These are phyloP conservation scores for Rhodotorula toruloides DNA, from an alignment of 768 basidiomycete genomes.

Conservation along the genomic window DNA sequence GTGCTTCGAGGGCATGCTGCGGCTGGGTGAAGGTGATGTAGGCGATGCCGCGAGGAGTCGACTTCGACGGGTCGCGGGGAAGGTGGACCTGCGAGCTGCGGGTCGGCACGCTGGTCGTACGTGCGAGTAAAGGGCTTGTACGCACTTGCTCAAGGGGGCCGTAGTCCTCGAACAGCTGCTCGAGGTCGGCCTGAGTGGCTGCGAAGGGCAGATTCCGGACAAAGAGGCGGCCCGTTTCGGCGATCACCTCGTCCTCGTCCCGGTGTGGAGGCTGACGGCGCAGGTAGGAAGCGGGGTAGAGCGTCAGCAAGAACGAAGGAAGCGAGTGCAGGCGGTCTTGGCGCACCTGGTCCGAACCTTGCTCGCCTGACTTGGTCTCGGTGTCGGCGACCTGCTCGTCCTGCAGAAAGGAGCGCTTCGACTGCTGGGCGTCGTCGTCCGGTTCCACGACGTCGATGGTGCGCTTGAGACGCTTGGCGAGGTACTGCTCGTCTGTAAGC, in stretches of 20 bases:
- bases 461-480: constrained; percentile 43
- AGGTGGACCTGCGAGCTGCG: constrained; percentile 54
- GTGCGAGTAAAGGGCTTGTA: constrained; percentile 42
- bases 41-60: constrained; percentile 59
- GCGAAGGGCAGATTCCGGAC: constrained; percentile 91
- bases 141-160: constrained; percentile 71
- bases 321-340: background rate
- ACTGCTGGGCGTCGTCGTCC: constrained; percentile 7
- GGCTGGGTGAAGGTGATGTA: constrained; percentile 57
- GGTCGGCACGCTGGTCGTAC: background rate
- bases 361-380: no score
- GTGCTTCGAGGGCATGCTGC: constrained; percentile 61
- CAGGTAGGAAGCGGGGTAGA: background rate
- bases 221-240: constrained; percentile 61
- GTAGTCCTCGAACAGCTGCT: constrained; percentile 60
- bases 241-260: constrained; percentile 41
- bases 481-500: constrained; percentile 48
- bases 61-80: constrained; percentile 53
- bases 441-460: constrained; percentile 30
- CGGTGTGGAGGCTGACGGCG: background rate
- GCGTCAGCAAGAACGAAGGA: background rate
- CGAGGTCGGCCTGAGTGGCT: constrained; percentile 67
- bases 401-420: constrained; percentile 52
- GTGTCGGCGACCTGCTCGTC: constrained; percentile 26
- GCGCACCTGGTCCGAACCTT: background rate